These are phyloP conservation scores for Sanghuangporus baumii DNA, from an alignment of 1,284 basidiomycete genomes.

Conservation along the genomic window DNA sequence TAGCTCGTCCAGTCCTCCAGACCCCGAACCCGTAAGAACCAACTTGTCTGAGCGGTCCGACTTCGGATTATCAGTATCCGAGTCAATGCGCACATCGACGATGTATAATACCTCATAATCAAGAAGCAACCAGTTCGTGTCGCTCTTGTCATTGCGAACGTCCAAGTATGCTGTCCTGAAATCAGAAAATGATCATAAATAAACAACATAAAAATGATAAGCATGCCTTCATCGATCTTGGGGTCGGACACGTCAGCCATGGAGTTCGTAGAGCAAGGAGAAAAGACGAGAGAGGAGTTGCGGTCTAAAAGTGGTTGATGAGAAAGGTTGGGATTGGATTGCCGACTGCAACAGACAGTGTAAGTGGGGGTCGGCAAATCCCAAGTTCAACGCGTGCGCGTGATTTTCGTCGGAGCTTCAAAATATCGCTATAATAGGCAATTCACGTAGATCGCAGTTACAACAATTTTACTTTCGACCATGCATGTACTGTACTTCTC, in stretches of 20 bases:
- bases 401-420: no score
- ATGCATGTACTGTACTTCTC: no score
- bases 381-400: no score
- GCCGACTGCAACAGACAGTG: background rate
- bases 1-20: conserved; percentile 74
- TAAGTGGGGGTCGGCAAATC: no score
- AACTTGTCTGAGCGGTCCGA: conserved; percentile 79
- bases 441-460: no score
- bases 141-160: conserved; percentile 76
- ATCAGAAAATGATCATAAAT: conserved; percentile 17
- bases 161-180: conserved; percentile 69
- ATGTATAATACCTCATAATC: conserved; percentile 66
- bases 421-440: no score
- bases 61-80: conserved; percentile 31
- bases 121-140: conserved; percentile 81
- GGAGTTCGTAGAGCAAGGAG: conserved; percentile 15
- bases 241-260: conserved; percentile 86
- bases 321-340: background rate
- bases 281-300: background rate
- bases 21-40: conserved; percentile 68
- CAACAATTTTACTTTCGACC: no score
- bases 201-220: background rate
- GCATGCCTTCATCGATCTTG: conserved; percentile 70
- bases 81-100: conserved; percentile 9
- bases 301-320: background rate